Evolutionary conservation across 2,329 filamentous ascomycete species (phyloP), one percentile per base, ranked within the genome.

Genomic region (Emergomyces orientalis): DNA sequence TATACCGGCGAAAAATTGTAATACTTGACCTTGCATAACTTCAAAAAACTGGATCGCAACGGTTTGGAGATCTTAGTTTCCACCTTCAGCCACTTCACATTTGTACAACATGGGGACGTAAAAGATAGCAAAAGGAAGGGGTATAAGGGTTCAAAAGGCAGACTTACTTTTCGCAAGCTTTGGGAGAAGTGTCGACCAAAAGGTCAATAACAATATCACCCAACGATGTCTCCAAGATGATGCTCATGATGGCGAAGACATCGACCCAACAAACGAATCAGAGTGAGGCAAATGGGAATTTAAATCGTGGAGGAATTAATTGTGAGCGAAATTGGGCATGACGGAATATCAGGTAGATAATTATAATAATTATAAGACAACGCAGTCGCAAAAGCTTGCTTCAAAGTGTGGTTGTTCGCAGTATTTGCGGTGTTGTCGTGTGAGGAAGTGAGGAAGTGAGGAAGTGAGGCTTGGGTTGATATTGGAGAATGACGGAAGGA

Each of bases 21-120:
- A 80, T 97, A 99, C 80, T 97, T 99, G 77, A 91, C 82, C 79
- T 97, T 97, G 85, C 94, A 97, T 70, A 99, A 89, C 82, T 99
- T 97, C 63, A 99, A 81, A 76, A 99, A 97, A 82, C 91, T 95
- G 76, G 66, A 74, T 71, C 69, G 69, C 66, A 66, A 70, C 58
- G 67, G 49, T 51, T 49, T 69, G 71, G 71, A 76, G 68, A 71
- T 80, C 80, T 86, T 80, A 81, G 80, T 79, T 71, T 78, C 70
- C 73, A 74, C 75, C 74, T 80, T 88, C 80, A 86, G 84, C 79
- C 73, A 73, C 77, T 70, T 69, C 65, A 70, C 65, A 66, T 72
- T 69, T 72, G 71, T 66, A 71, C 71, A 73, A 67, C 34, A 17
- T 39, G 34, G 54, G 34, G 3, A 34, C n/a, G 32, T 37, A 25